phyloP scores from a whole-genome alignment of 139 green algal species.

The Closterium sp. region DNA sequence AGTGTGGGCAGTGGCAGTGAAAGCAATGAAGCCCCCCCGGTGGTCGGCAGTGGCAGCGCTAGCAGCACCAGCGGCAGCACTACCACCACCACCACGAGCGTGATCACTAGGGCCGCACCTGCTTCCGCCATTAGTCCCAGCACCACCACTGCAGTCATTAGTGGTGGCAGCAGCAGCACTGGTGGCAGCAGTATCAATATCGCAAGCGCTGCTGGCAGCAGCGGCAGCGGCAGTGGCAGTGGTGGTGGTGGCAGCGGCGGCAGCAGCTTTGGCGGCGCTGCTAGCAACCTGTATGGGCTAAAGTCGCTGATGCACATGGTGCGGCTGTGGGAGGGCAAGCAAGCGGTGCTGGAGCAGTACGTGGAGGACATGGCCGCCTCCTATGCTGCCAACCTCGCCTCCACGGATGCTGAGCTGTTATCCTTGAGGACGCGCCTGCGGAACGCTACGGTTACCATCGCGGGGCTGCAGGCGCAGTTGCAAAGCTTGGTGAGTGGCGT shows the following conservation, averaged over 20 bases:
- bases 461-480: not conserved
- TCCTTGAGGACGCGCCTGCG: not conserved
- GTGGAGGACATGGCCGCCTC: conserved; percentile 40
- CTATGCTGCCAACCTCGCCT: conserved; percentile 33
- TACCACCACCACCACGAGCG: too few relatives aligned
- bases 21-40: too few relatives aligned
- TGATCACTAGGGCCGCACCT: too few relatives aligned
- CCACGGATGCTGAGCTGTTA: conserved; percentile 15
- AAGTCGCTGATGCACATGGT: conserved; percentile 49
- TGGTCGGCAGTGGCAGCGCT: too few relatives aligned
- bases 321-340: conserved; percentile 54
- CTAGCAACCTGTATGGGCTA: conserved; percentile 20
- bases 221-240: conserved; percentile 5
- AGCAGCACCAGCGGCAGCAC: too few relatives aligned
- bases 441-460: not conserved
- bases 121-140: too few relatives aligned
- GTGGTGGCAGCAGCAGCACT: not conserved
- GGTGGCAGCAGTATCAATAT: not conserved
- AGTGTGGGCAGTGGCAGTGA: too few relatives aligned
- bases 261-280: not conserved
- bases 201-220: not conserved
- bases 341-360: conserved; percentile 54
- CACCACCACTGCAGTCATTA: not conserved
- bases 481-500: not conserved
- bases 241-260: not conserved